phyloP scores from a whole-genome alignment of 2,329 filamentous ascomycete species.

The Zymoseptoria pseudotritici region DNA sequence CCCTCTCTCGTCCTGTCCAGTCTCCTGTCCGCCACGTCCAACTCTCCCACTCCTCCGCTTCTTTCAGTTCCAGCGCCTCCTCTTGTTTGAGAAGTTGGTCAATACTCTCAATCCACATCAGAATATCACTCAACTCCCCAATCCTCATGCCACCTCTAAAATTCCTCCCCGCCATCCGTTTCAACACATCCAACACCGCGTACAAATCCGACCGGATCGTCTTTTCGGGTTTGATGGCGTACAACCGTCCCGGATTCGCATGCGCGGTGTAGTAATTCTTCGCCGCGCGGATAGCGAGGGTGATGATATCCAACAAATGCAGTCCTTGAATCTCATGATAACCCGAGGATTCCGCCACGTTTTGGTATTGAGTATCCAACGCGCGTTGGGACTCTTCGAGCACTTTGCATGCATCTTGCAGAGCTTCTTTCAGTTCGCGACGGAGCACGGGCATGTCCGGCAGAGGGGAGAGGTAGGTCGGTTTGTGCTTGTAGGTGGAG shows the following conservation, averaged over 20 bases:
- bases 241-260: conserved; percentile 75
- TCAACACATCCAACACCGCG: conserved; percentile 80
- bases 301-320: conserved; percentile 86
- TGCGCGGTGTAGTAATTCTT: conserved; percentile 96
- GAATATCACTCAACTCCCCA: conserved; percentile 69
- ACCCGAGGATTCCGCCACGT: conserved; percentile 45
- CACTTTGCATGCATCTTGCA: conserved; percentile 62
- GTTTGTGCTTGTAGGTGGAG: conserved; percentile 85
- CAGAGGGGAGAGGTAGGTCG: conserved; percentile 72
- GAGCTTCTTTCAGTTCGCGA: conserved; percentile 56
- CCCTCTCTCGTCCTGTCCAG: conserved; percentile 64
- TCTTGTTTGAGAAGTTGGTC: conserved; percentile 70
- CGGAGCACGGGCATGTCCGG: conserved; percentile 77
- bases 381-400: conserved; percentile 50
- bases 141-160: conserved; percentile 75
- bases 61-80: conserved; percentile 66
- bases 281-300: conserved; percentile 87
- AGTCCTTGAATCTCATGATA: conserved; percentile 88
- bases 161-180: conserved; percentile 80
- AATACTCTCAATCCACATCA: conserved; percentile 72
- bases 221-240: conserved; percentile 80
- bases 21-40: conserved; percentile 77
- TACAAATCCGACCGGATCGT: conserved; percentile 77
- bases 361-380: conserved; percentile 9
- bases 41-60: conserved; percentile 58